phyloP scores from a whole-genome alignment of 345 rosid species.

The Camelina sativa region DNA sequence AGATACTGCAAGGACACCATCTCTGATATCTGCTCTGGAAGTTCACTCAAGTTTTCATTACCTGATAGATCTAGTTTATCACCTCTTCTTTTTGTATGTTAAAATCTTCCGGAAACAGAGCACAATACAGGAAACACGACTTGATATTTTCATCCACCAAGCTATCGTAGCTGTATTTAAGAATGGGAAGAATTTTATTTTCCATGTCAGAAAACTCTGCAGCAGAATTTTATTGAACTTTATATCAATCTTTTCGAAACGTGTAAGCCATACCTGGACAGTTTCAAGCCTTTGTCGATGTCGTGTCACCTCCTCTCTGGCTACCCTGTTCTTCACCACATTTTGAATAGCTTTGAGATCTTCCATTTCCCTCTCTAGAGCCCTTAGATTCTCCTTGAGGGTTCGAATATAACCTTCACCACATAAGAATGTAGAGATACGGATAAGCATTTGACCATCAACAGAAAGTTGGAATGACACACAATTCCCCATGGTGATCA shows the following conservation, averaged over 20 bases:
- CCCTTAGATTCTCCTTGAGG: no score
- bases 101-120: background rate
- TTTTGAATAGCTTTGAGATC: no score
- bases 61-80: background rate
- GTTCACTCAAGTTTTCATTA: no score
- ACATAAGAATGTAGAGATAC: no score
- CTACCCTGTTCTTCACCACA: background rate
- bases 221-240: background rate
- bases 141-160: background rate
- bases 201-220: slow-evolving; percentile 27
- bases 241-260: background rate
- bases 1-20: no score
- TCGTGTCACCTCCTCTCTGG: background rate
- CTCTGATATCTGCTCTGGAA: no score
- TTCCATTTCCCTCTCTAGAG: no score
- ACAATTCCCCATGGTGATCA: no score
- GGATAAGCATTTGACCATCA: no score
- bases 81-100: background rate
- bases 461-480: no score
- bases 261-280: background rate
- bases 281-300: background rate
- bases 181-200: slow-evolving; percentile 33
- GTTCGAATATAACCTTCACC: no score
- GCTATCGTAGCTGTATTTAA: slow-evolving; percentile 31
- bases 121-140: background rate